A percentile compares a stretch with the other conserved stretches of the same genome.
phyloP scores from a whole-genome alignment of 306 rosid genomes.

The Spatholobus suberectus region DNA sequence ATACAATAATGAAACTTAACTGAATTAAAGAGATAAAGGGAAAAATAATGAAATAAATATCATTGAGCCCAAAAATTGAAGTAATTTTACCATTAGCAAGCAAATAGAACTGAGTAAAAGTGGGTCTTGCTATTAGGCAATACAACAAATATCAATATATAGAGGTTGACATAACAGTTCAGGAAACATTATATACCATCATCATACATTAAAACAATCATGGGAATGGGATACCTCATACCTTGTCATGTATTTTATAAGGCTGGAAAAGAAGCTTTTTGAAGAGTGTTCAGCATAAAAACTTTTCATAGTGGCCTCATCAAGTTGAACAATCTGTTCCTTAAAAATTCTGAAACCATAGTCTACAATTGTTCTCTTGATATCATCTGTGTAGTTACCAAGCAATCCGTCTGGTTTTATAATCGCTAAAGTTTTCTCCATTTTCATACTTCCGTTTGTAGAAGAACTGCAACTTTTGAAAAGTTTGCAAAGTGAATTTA shows the following conservation, averaged over 20 bases:
- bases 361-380: conserved; percentile 63
- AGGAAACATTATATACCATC: conserved; percentile 12
- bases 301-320: conserved; percentile 57
- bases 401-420: conserved; percentile 88
- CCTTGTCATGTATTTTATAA: conserved; percentile 86
- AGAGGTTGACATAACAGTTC: conserved; percentile 12
- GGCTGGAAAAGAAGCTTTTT: conserved; percentile 68
- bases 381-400: conserved; percentile 63
- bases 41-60: not conserved
- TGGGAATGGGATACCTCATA: conserved; percentile 61
- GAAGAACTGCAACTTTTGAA: conserved; percentile 55
- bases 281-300: conserved; percentile 83
- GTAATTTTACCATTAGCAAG: not conserved
- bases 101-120: conserved; percentile 24
- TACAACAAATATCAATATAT: conserved; percentile 10
- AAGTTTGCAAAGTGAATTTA: not conserved
- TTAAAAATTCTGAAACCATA: conserved; percentile 65
- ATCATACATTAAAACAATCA: conserved; percentile 4
- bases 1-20: not conserved
- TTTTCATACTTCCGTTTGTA: conserved; percentile 39
- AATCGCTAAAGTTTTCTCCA: conserved; percentile 72
- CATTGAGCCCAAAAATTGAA: conserved; percentile 2
- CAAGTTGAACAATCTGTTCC: conserved; percentile 65
- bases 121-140: not conserved
- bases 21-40: not conserved